Evolutionary conservation across 441 rosid species (phyloP).

Genomic region (Breynia disticha): DNA sequence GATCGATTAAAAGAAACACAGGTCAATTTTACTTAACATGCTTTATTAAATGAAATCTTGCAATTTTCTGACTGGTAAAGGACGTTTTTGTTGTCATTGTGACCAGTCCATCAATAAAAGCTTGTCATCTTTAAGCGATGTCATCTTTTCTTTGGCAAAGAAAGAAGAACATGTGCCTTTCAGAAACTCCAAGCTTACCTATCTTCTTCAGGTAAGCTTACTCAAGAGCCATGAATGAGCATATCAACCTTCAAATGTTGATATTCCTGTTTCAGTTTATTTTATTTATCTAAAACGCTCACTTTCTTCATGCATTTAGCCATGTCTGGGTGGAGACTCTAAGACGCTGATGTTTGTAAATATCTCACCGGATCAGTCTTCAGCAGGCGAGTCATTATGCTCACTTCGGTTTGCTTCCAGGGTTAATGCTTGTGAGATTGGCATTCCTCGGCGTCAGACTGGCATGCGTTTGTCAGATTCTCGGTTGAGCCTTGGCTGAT

Average conservation of each 20-base stretch:
- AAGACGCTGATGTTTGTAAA: conserved; percentile 96
- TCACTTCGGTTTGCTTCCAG: conserved; percentile 97
- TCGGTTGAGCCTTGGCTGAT: conserved; percentile 56
- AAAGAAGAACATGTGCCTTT: conserved; percentile 96
- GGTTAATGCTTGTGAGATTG: conserved; percentile 96
- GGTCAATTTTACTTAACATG: conserved; percentile 10
- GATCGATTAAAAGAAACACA: conserved; percentile 82
- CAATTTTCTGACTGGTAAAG: background rate
- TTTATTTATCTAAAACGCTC: background rate
- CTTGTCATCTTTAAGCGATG: conserved; percentile 80
- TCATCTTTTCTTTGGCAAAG: conserved; percentile 88
- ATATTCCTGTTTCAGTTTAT: background rate
- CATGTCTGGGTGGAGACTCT: conserved; percentile 94
- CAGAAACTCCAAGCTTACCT: conserved; percentile 91
- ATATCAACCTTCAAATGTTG: background rate
- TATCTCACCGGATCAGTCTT: conserved; percentile 72
- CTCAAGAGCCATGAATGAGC: background rate
- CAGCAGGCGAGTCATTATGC: conserved; percentile 82
- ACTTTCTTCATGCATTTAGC: conserved; percentile 40
- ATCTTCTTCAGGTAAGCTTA: conserved; percentile 77
- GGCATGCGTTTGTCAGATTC: conserved; percentile 44
- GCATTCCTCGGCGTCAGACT: conserved; percentile 76
- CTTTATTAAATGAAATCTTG: background rate
- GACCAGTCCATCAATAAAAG: conserved; percentile 91
- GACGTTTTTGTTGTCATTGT: background rate